Base-by-base conservation (phyloP, 148 eudicot species). In the Spergularia marina region DNA sequence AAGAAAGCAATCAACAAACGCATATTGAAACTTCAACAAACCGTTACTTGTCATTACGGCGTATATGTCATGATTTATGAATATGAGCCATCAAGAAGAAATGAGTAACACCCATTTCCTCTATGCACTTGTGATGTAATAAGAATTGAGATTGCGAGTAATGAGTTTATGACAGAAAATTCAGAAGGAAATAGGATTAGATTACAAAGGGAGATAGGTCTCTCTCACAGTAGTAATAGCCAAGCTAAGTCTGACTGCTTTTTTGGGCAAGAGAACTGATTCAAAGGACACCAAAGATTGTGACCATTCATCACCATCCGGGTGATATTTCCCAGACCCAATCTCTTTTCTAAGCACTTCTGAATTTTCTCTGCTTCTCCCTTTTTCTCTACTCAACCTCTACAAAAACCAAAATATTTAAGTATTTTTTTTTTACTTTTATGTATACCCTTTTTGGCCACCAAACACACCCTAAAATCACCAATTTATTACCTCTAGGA, bases 301-400 rank as follows among this genome's bases (percentile, higher is more conserved):
- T 81, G 84, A 81, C 84, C 71, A 77, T 77, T 81, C 84, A 77
- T 81, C 81, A 73, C 68, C 21, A 68, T 73, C 81, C 49, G 25
- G 78, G 58, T 81, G 66, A 62, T 77, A 77, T 81, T 81, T 81
- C 84, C 84, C 74, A 81, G 30, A 68, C 66, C 73, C 57, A 20
- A 40, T 47, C 73, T 62, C 23, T 68, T 79, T 79, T 72, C 73
- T 25, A 70, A 71, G n/a, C 56, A 52, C 83, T 70, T 70, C 60
- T 70, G 47, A 53, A 4, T 70, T 70, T 30, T 53, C 60, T 54
- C 79, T 76, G 62, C 65, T 65, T 57, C 47, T 47, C 52, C 53
- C 63, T 52, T 20, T 54, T 6, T 30, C 57, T 60, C 78, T 40
- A 40, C 75, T 71, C 54, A 44, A 34, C 72, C 60, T 52, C 65